Evolutionary conservation across 345 rosid species (phyloP).

Genomic region (Kandelia obovata): DNA sequence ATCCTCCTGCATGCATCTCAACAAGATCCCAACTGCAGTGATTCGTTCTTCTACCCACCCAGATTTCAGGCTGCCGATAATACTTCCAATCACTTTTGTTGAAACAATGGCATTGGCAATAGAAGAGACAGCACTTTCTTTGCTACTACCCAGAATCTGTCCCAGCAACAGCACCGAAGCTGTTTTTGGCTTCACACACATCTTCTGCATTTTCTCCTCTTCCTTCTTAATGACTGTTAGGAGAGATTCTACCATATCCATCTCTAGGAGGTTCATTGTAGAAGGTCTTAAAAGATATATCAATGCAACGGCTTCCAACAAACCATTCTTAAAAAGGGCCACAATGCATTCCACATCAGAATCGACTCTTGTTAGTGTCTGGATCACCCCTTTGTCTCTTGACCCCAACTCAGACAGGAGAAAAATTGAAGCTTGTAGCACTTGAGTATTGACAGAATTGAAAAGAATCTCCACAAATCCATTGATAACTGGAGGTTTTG

Average conservation of each 20-base stretch:
- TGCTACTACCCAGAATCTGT: slow-evolving; percentile 39
- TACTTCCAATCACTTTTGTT: slow-evolving; percentile 32
- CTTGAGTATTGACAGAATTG: slow-evolving; percentile 49
- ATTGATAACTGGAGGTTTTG: slow-evolving; percentile 52
- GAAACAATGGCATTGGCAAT: slow-evolving; percentile 33
- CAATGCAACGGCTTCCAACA: slow-evolving; percentile 56
- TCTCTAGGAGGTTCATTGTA: slow-evolving; percentile 36
- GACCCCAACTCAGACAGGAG: slow-evolving; percentile 63
- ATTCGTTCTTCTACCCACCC: slow-evolving; percentile 53
- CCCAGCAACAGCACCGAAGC: slow-evolving; percentile 48
- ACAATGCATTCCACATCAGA: slow-evolving; percentile 61
- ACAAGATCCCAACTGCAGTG: slow-evolving; percentile 49
- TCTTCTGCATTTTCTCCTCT: slow-evolving; percentile 34
- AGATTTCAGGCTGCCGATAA: slow-evolving; percentile 47
- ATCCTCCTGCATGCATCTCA: slow-evolving; percentile 51
- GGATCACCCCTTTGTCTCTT: slow-evolving; percentile 55
- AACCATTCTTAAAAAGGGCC: slow-evolving; percentile 55
- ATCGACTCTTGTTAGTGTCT: slow-evolving; percentile 54
- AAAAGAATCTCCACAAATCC: slow-evolving; percentile 64
- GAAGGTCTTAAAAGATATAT: slow-evolving; percentile 49
- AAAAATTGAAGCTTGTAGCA: slow-evolving; percentile 46
- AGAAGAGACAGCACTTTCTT: slow-evolving; percentile 36
- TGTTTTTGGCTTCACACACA: slow-evolving; percentile 54
- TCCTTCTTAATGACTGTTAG: slow-evolving; percentile 35
- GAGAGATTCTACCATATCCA: slow-evolving; percentile 51